Base-by-base conservation (phyloP, 2,329 filamentous ascomycete genomes). In the Phaeosphaeriaceae sp. region DNA sequence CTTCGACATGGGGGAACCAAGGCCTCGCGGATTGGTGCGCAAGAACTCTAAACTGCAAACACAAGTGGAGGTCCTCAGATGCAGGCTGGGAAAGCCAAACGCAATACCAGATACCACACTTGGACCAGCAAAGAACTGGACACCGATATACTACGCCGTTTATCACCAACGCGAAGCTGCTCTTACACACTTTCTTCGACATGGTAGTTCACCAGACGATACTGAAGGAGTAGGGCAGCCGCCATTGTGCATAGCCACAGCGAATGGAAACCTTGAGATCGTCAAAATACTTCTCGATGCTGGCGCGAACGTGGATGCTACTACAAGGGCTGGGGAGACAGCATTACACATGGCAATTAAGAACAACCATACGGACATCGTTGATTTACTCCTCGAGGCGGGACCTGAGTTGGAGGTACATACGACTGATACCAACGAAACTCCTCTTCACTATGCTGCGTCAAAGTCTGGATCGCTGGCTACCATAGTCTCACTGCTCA, bases 381-480 rank as follows among this genome's bases (percentile, higher is more conserved):
- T 73, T 27, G 68, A 73, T 20, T 31, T 70, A 7, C 56, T 76
- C 19, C 62, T 75, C 2, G 47, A 55, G 24, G 60, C 68, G 44
- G 56, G 59, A 47, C 64, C 71, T 9, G 53, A 71, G 31, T 55
- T 74, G 13, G 66, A 70, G 40, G 54, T 50, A 17, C 65, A 59
- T 51, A 74, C 74, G 1, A 31, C 56, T 10, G 22, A 57, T 15
- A 68, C 65, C 6, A 57, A 66, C n/a, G 73, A 75, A 45, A 75
- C 74, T 48, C 58, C 68, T 31, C 66, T 76, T 5, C 73, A 75
- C 54, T 75, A 75, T 41, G 73, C 72, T 24, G 73, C 72, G 21
- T 63, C 66, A 15, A 69, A 63, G 22, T 58, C 65, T 3, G 64
- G 62, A 48, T 68, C 65, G 1, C 54, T 71, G 20, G 67, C 69